Evolutionary conservation across 441 rosid species (phyloP).

Genomic region (Pelargonium australe): DNA sequence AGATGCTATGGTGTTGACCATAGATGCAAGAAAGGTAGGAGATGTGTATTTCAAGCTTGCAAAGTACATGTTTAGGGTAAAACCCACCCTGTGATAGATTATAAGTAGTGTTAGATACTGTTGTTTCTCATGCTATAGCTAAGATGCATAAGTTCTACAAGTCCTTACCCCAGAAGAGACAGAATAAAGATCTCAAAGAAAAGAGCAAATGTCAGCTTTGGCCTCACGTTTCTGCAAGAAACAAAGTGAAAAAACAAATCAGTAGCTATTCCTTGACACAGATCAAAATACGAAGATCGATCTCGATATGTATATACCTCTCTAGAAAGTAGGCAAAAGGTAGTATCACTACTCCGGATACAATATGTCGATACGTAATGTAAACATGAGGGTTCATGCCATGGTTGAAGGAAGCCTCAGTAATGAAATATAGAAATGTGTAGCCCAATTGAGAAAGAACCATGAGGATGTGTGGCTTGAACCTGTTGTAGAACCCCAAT

Average conservation of each 20-base stretch:
- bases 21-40: constrained; percentile 52
- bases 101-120: neutral
- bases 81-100: constrained; percentile 30
- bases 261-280: neutral
- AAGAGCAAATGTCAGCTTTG: constrained; percentile 47
- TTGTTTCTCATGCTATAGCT: neutral
- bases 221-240: constrained; percentile 47
- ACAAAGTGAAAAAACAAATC: neutral
- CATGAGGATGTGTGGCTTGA: constrained; percentile 58
- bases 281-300: neutral
- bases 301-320: constrained; percentile 29
- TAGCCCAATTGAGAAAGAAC: constrained; percentile 20
- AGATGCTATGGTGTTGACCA: constrained; percentile 47
- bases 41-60: constrained; percentile 58
- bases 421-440: constrained; percentile 36
- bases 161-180: constrained; percentile 53
- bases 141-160: neutral
- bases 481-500: constrained; percentile 20
- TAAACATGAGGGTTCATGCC: constrained; percentile 68
- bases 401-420: constrained; percentile 57
- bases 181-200: constrained; percentile 52
- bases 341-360: constrained; percentile 35
- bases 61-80: constrained; percentile 59
- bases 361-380: constrained; percentile 54
- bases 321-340: constrained; percentile 63